Evolutionary conservation across 148 eudicot genomes (phyloP), one percentile per base, ranked within the genome.

Genomic region (Rhododendron molle): DNA sequence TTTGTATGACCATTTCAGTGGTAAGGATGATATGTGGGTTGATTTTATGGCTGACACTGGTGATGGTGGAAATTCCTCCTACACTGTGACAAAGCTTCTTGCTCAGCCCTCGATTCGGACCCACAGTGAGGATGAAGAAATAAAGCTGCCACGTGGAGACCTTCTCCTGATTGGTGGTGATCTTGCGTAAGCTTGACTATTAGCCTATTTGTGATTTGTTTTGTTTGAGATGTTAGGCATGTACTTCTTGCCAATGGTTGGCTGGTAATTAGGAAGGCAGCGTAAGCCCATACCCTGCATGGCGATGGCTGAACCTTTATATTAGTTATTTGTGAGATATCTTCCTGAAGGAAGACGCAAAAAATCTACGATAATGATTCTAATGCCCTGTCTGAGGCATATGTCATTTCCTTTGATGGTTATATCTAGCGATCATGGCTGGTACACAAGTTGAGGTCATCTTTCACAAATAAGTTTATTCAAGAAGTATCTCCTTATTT

Each of bases 21-120:
- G 90, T 69, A 91, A 92, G 85, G 95, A 95, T 85, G 95, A 89
- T 9, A 85, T 97, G 74, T 97, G 99, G 99, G 94, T 97, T 89
- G 99, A 97, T 86, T 97, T 97, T 86, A 95, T 97, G 99, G 99
- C 99, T 76, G 99, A 97, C 91, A 97, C 99, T 74, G 99, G 99
- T 78, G 99, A 97, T 88, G 98, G 99, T 81, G 99, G 99, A 60
- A 97, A 97, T 90, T 96, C 98, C 60, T 93, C 99, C 21, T 97
- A 95, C 84, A 69, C 89, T 78, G 93, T 97, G 65, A 96, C 98
- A 85, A 91, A 92, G 74, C 90, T 97, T 88, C 95, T 97, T 88
- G 99, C 99, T 91, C 98, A 97, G 81, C 98, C 98, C 86, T 88
- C 88, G 54, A 84, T 96, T 85, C 62, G 30, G 40, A 78, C 91